Percentiles rank a stretch among this genome's conserved stretches.
These are phyloP conservation scores for Xylariaceae sp. DNA, from an alignment of 2,329 filamentous ascomycete genomes.

Conservation along the genomic window DNA sequence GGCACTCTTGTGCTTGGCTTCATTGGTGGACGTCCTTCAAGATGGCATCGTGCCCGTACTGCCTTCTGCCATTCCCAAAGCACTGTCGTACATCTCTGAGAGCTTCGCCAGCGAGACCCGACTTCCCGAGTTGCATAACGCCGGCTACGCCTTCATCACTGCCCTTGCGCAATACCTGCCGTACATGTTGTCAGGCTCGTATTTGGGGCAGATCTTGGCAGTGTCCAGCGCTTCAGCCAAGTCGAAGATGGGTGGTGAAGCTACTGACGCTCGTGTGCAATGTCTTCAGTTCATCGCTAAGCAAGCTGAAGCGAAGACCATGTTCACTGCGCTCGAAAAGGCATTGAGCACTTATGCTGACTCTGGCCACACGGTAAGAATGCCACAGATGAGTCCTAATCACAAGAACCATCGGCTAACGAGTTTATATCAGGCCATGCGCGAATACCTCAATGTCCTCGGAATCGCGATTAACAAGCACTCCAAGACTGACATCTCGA, in stretches of 20 bases:
- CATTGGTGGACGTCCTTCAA: conserved; percentile 79
- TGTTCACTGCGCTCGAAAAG: conserved; percentile 66
- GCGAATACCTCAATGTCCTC: conserved; percentile 65
- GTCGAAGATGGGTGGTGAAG: conserved; percentile 54
- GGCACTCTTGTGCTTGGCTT: conserved; percentile 83
- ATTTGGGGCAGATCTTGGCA: conserved; percentile 66
- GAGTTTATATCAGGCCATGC: conserved; percentile 49
- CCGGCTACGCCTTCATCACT: conserved; percentile 73
- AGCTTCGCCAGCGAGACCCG: conserved; percentile 51
- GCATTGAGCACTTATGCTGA: conserved; percentile 64
- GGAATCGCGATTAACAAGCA: conserved; percentile 69
- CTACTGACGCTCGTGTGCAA: conserved; percentile 59
- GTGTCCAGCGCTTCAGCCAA: conserved; percentile 69
- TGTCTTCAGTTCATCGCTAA: conserved; percentile 72
- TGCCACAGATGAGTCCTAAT: not conserved
- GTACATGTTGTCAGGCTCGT: conserved; percentile 76
- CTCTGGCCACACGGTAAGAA: conserved; percentile 56
- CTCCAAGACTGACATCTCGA: conserved; percentile 70
- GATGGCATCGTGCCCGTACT: conserved; percentile 82
- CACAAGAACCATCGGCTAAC: conserved; percentile 28
- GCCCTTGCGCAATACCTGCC: conserved; percentile 77
- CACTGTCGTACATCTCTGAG: conserved; percentile 63
- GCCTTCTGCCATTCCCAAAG: conserved; percentile 66
- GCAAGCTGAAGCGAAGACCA: conserved; percentile 69
- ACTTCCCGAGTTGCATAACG: conserved; percentile 68